Evolutionary conservation across 163 green algal species (phyloP), one percentile per base, ranked within the genome.

Genomic region (Scenedesmus sp.): DNA sequence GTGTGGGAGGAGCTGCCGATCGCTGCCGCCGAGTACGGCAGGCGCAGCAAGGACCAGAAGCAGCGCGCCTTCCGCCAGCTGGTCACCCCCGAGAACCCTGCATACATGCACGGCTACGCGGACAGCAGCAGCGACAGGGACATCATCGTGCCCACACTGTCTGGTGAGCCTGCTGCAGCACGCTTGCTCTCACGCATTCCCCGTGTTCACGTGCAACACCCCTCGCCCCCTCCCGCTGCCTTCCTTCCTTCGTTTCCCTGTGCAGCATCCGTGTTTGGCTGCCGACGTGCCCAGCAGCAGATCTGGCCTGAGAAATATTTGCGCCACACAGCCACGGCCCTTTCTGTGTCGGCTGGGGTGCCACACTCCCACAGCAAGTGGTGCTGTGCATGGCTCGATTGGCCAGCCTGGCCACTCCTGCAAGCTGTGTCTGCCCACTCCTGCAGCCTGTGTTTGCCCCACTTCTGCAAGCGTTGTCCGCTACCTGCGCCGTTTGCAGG

Each of bases 71-170:
- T 81, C 22, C 43, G 22, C 22, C 83, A 88, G 40, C 83, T 81
- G 56, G 83, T 88, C 59, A 81, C 56, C 7, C 83, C 83, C 33
- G 83, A 88, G 35, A 56, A n/a, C 3, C 83, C 83, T 3, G 33
- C 26, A 4, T 53, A 81, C 59, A 35, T 88, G 56, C 24, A 80
- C 0, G 53, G 59, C 35, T 81, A 88, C 18, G 42, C 83, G 10
- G 83, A 81, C 20, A 88, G 56, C 59, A 68, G 37, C 59, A 46
- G 56, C 20, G 83, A 88, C 44, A 46, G 33, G 18, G 9, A 56
- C 37, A 33, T 88, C 46, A 46, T 18, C 18, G 33, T 59, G 35
- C 59, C 83, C 13, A 56, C 42, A 3, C 7, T 88, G n/a, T 16
- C 30, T 5, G 83, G 83, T 88, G 53, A 24, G 53, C 16, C 13